Conservation (phyloP, 768 basidiomycete species). For the Dendrothele bispora region DNA sequence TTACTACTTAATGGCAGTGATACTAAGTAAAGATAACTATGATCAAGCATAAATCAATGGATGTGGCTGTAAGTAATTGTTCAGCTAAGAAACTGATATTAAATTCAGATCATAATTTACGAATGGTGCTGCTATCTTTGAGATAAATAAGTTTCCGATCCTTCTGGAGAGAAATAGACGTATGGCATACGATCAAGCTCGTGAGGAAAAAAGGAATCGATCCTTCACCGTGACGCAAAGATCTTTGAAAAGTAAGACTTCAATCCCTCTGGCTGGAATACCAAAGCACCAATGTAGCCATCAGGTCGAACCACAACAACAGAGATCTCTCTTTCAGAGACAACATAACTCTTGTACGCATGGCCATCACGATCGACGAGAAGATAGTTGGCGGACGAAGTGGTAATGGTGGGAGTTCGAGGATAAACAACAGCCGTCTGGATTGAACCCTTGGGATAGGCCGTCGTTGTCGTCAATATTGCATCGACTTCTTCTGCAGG, state of each 20-base stretch:
- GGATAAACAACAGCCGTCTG: neutral
- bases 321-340: slow-evolving; percentile 18
- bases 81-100: too few relatives aligned
- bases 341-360: neutral
- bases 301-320: slow-evolving; percentile 40
- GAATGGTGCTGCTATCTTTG: too few relatives aligned
- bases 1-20: too few relatives aligned
- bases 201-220: too few relatives aligned
- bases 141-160: too few relatives aligned
- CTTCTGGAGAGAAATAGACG: too few relatives aligned
- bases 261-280: slow-evolving; percentile 26
- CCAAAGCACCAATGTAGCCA: slow-evolving; percentile 33
- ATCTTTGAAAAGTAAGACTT: slow-evolving; percentile 34
- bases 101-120: too few relatives aligned
- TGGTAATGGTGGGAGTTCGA: neutral
- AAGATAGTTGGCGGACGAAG: slow-evolving; percentile 10
- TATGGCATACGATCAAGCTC: too few relatives aligned
- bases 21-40: too few relatives aligned
- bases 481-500: neutral
- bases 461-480: neutral
- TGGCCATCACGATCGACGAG: slow-evolving; percentile 6
- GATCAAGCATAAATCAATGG: too few relatives aligned
- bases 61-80: too few relatives aligned
- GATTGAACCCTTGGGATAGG: neutral
- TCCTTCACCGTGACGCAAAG: too few relatives aligned